These are phyloP conservation scores for Phytophthora hybrid DNA, from an alignment of 352 stramenopile genomes.

Conservation along the genomic window DNA sequence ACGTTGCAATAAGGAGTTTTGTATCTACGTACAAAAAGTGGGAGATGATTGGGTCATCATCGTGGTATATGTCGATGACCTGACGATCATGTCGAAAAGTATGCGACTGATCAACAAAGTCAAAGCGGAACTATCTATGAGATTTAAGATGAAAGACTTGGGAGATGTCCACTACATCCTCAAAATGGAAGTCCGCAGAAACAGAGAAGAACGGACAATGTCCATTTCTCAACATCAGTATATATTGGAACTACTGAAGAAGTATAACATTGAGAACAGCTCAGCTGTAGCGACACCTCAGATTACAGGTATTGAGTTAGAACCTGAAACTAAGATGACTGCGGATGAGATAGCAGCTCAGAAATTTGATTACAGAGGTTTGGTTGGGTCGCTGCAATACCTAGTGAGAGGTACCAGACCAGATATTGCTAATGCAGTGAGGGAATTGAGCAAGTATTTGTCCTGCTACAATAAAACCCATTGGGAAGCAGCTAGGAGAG, in stretches of 20 bases:
- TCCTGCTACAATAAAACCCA: no score
- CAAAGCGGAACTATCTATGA: constrained; percentile 28
- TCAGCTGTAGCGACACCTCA: constrained; percentile 3
- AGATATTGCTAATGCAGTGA: no score
- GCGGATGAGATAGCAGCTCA: no score
- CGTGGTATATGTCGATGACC: constrained; percentile 27
- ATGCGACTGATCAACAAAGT: constrained; percentile 24
- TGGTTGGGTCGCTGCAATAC: no score
- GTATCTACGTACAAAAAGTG: constrained; percentile 28
- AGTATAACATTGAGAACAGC: constrained; percentile 20
- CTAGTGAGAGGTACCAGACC: no score
- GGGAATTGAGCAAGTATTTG: no score
- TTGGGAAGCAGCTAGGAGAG: no score
- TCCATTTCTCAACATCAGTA: not conserved
- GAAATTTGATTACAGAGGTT: no score
- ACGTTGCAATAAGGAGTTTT: constrained; percentile 26
- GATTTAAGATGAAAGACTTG: constrained; percentile 43
- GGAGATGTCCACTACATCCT: constrained; percentile 19
- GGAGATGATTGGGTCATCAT: constrained; percentile 19
- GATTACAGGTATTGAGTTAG: no score
- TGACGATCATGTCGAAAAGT: constrained; percentile 13
- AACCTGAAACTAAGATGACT: no score
- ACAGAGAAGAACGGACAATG: constrained; percentile 6
- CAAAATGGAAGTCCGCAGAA: constrained; percentile 13
- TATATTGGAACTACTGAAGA: constrained; percentile 8